These are phyloP conservation scores for Penicillium cinerascens DNA, from an alignment of 495 filamentous ascomycete genomes.

Conservation along the genomic window DNA sequence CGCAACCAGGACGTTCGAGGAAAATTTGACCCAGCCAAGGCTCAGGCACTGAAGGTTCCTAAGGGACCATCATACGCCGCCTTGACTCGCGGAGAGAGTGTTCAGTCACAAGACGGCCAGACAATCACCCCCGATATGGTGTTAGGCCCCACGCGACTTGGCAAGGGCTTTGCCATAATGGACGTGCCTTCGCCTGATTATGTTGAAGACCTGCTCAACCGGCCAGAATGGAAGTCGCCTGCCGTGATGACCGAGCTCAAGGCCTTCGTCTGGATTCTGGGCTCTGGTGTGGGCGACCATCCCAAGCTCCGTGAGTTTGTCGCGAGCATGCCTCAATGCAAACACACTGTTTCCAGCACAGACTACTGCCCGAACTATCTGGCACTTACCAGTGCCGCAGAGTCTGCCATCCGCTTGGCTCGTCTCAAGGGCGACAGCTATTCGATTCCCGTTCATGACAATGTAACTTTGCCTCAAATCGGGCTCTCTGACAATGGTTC, in stretches of 20 bases:
- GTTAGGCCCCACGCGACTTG: conserved; percentile 49
- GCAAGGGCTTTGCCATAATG: conserved; percentile 70
- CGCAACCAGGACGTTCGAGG: conserved; percentile 70
- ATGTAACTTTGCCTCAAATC: conserved; percentile 38
- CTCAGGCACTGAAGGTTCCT: conserved; percentile 55
- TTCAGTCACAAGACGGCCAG: conserved; percentile 53
- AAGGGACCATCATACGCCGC: conserved; percentile 51
- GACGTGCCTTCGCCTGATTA: conserved; percentile 71
- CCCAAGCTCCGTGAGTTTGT: conserved; percentile 65
- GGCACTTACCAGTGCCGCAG: conserved; percentile 59
- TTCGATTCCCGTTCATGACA: conserved; percentile 58
- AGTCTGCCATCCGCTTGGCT: conserved; percentile 61
- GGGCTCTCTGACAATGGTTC: neutral
- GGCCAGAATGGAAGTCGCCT: conserved; percentile 68
- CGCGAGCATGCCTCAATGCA: conserved; percentile 49
- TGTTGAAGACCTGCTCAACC: conserved; percentile 59
- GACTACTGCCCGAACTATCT: conserved; percentile 72
- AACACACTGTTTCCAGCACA: conserved; percentile 72
- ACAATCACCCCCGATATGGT: conserved; percentile 65
- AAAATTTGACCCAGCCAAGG: conserved; percentile 68
- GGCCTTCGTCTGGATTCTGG: conserved; percentile 78
- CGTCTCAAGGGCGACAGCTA: conserved; percentile 67
- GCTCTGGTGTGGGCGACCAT: conserved; percentile 60
- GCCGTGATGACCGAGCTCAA: conserved; percentile 62
- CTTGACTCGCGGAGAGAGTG: conserved; percentile 50